Conservation (phyloP, 257 asterid genomes). For the Plectranthus barbatus region DNA sequence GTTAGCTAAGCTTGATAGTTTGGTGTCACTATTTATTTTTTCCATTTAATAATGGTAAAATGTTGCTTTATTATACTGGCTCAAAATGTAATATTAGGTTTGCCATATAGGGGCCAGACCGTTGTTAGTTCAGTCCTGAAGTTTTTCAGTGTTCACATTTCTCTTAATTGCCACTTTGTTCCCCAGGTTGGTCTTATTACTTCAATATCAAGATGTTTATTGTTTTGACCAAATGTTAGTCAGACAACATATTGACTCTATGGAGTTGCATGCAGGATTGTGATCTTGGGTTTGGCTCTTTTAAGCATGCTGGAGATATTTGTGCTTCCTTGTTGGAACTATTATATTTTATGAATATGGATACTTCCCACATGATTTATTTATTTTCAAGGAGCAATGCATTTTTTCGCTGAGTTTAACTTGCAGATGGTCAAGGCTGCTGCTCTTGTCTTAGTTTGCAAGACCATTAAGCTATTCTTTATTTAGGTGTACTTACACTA, state of each 20-base stretch:
- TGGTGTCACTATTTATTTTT: slow-evolving; percentile 14
- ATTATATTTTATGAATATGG: slow-evolving; percentile 31
- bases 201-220: slow-evolving; percentile 34
- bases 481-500: neutral
- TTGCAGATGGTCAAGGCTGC: slow-evolving; percentile 27
- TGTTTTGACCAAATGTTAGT: slow-evolving; percentile 35
- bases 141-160: slow-evolving; percentile 50
- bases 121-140: slow-evolving; percentile 55
- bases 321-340: slow-evolving; percentile 36
- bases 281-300: slow-evolving; percentile 46
- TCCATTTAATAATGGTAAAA: slow-evolving; percentile 19
- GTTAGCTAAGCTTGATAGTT: slow-evolving; percentile 13
- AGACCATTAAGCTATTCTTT: slow-evolving; percentile 6
- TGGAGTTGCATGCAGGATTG: slow-evolving; percentile 58
- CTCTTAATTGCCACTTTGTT: slow-evolving; percentile 45
- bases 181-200: slow-evolving; percentile 56
- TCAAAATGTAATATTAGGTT: slow-evolving; percentile 51
- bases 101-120: slow-evolving; percentile 54
- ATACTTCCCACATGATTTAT: slow-evolving; percentile 22
- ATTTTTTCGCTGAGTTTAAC: slow-evolving; percentile 21
- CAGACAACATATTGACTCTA: slow-evolving; percentile 42
- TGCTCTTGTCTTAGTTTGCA: slow-evolving; percentile 24
- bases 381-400: slow-evolving; percentile 29
- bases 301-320: slow-evolving; percentile 43
- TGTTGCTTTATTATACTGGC: slow-evolving; percentile 40